These are phyloP conservation scores for Paracamarosporium sp. DNA, from an alignment of 2,329 filamentous ascomycete genomes.

Conservation along the genomic window DNA sequence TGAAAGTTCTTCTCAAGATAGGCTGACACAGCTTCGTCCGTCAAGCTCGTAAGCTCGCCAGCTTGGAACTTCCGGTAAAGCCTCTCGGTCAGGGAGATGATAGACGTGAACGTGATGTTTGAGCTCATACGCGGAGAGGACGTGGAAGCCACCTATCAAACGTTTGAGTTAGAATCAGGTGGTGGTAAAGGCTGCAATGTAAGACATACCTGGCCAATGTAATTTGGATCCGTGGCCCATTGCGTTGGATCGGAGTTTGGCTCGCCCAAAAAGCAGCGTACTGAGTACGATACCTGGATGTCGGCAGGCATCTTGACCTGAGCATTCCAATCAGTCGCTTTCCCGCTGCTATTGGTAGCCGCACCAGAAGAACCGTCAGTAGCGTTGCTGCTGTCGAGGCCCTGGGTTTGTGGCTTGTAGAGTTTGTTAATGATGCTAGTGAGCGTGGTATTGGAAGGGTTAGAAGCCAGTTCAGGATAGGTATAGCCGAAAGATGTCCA, in stretches of 20 bases:
- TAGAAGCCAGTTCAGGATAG: constrained; percentile 36
- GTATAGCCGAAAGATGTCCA: constrained; percentile 43
- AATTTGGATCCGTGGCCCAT: constrained; percentile 48
- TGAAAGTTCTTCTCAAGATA: constrained; percentile 38
- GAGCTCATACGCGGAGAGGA: constrained; percentile 44
- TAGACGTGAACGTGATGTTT: constrained; percentile 49
- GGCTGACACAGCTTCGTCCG: constrained; percentile 25
- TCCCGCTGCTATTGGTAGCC: constrained; percentile 15
- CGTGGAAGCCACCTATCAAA: constrained; percentile 38
- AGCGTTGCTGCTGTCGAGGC: constrained; percentile 27
- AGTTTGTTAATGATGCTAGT: constrained; percentile 34
- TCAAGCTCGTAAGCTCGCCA: constrained; percentile 34
- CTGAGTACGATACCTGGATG: constrained; percentile 39
- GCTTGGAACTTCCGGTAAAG: constrained; percentile 33
- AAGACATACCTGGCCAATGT: constrained; percentile 43
- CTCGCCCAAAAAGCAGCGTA: constrained; percentile 39
- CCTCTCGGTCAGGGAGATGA: constrained; percentile 47
- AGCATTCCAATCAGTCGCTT: constrained; percentile 36
- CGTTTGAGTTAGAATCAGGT: not conserved
- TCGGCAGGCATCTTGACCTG: constrained; percentile 41
- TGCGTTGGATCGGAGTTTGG: constrained; percentile 29
- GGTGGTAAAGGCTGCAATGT: not conserved
- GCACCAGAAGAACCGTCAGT: constrained; percentile 17
- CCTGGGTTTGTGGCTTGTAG: constrained; percentile 34
- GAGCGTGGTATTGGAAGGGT: constrained; percentile 34